A percentile compares a stretch with the other conserved stretches of the same genome.
phyloP scores from a whole-genome alignment of 2,329 filamentous ascomycete genomes.

The Chalaropsis thielavioides region DNA sequence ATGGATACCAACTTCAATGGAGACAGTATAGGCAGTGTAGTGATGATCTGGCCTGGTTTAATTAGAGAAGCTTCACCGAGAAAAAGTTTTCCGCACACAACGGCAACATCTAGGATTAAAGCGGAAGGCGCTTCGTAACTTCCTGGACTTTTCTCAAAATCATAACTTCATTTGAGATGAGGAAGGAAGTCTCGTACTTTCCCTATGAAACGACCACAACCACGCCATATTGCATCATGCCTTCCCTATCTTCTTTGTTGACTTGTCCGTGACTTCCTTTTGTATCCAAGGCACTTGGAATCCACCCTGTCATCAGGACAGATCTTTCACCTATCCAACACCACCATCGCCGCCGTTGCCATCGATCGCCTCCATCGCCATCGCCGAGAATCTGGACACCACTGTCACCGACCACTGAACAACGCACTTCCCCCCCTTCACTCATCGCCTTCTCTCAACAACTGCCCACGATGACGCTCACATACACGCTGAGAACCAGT shows the following conservation, averaged over 20 bases:
- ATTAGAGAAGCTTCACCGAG: not conserved
- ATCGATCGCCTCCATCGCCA: not conserved
- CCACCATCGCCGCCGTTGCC: not conserved
- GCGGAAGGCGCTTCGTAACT: not conserved
- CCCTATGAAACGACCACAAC: not conserved
- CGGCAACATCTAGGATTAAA: not conserved
- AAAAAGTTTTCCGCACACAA: not conserved
- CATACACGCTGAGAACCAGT: slow-evolving; percentile 8
- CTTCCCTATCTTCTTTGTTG: not conserved
- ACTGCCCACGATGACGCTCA: not conserved
- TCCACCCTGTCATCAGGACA: not conserved
- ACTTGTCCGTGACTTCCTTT: not conserved
- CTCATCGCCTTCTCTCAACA: not conserved
- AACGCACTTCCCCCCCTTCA: not conserved
- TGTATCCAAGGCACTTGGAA: not conserved
- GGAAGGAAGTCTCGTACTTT: not conserved
- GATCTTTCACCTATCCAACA: not conserved
- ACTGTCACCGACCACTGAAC: not conserved
- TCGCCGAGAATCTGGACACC: not conserved
- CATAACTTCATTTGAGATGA: too few species aligned
- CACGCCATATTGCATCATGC: not conserved
- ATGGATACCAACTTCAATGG: not conserved
- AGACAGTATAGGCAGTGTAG: not conserved
- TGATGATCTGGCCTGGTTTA: not conserved
- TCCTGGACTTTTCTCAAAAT: not conserved